Conservation (phyloP, 352 stramenopile species). For the Phytophthora meadii region DNA sequence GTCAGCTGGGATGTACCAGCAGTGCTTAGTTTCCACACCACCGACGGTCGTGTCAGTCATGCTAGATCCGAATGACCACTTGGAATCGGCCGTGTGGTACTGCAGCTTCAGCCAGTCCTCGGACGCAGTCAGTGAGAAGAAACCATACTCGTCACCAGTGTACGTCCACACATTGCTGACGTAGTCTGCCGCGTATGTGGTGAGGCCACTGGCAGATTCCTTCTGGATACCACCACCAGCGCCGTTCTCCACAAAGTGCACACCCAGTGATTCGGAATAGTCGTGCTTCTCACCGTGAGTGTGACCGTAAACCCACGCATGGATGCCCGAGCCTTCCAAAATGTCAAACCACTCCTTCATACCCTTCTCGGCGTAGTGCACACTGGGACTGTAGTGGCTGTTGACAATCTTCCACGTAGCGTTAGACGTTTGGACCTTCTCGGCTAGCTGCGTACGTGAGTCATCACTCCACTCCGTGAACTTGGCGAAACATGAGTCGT, state of each 20-base stretch:
- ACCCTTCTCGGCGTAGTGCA: slow-evolving; percentile 49
- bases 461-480: slow-evolving; percentile 73
- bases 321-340: slow-evolving; percentile 43
- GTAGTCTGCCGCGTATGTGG: slow-evolving; percentile 58
- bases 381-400: slow-evolving; percentile 69
- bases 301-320: slow-evolving; percentile 62
- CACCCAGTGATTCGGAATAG: slow-evolving; percentile 55
- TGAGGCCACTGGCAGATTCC: slow-evolving; percentile 72
- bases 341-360: slow-evolving; percentile 62
- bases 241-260: slow-evolving; percentile 83
- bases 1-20: slow-evolving; percentile 70
- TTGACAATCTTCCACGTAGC: slow-evolving; percentile 80
- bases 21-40: slow-evolving; percentile 74
- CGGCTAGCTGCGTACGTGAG: slow-evolving; percentile 51
- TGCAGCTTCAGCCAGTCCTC: slow-evolving; percentile 72
- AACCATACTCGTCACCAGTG: slow-evolving; percentile 70
- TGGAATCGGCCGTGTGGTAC: slow-evolving; percentile 70
- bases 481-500: slow-evolving; percentile 60
- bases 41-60: slow-evolving; percentile 49
- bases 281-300: slow-evolving; percentile 83
- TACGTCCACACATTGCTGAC: slow-evolving; percentile 73
- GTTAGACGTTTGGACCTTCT: slow-evolving; percentile 53
- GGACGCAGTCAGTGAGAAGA: slow-evolving; percentile 69
- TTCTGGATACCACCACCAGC: slow-evolving; percentile 82
- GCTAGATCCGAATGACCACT: slow-evolving; percentile 61